Conservation (phyloP, 1,139 yeast species). For the Hanseniaspora gamundiae region DNA sequence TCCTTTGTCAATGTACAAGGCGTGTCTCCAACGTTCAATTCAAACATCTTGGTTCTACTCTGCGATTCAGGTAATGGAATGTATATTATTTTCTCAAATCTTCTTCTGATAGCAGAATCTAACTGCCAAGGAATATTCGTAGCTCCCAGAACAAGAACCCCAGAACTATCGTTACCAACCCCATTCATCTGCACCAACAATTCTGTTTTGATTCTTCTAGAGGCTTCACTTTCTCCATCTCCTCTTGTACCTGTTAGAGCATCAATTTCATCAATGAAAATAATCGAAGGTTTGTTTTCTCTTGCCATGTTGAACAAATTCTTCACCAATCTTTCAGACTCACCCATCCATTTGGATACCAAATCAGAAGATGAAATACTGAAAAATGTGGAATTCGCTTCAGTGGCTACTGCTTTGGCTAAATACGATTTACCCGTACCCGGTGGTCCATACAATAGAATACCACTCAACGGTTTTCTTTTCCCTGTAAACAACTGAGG, state of each 20-base stretch:
- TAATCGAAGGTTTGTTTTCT: slow-evolving; percentile 88
- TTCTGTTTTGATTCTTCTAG: slow-evolving; percentile 92
- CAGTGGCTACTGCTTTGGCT: slow-evolving; percentile 98
- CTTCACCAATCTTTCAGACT: slow-evolving; percentile 86
- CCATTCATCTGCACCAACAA: slow-evolving; percentile 97
- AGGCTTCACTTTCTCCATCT: slow-evolving; percentile 95
- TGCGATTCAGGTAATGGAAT: slow-evolving; percentile 88
- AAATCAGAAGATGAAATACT: slow-evolving; percentile 90
- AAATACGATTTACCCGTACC: slow-evolving; percentile 97
- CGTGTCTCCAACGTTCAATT: slow-evolving; percentile 80
- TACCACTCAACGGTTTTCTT: slow-evolving; percentile 88
- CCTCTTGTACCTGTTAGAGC: slow-evolving; percentile 98
- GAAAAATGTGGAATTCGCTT: slow-evolving; percentile 91
- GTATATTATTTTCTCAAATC: slow-evolving; percentile 91
- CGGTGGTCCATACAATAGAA: slow-evolving; percentile 91
- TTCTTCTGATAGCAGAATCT: slow-evolving; percentile 93
- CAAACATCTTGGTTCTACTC: slow-evolving; percentile 89
- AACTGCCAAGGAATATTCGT: slow-evolving; percentile 98
- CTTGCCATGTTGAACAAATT: slow-evolving; percentile 93
- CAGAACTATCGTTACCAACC: slow-evolving; percentile 88
- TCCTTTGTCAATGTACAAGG: slow-evolving; percentile 67
- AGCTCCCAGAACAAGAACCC: slow-evolving; percentile 93
- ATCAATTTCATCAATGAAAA: slow-evolving; percentile 95
- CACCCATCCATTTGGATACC: slow-evolving; percentile 99
- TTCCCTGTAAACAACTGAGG: slow-evolving; percentile 93